Percentiles rank a stretch among this genome's conserved stretches.
phyloP scores from a whole-genome alignment of 495 filamentous ascomycete genomes.

The Aspergillus biplanus region DNA sequence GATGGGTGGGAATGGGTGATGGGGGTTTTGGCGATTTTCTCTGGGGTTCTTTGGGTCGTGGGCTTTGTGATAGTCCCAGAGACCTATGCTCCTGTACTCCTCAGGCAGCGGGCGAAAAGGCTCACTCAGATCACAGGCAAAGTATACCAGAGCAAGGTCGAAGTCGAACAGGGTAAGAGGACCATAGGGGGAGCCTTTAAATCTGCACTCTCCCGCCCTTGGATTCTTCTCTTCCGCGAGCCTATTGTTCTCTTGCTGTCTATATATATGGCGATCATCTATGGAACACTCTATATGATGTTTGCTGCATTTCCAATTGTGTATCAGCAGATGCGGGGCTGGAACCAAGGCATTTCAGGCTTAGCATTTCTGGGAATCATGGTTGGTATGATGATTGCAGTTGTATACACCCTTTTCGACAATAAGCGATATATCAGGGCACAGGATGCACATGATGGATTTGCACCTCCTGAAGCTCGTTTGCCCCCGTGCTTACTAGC shows the following conservation, averaged over 20 bases:
- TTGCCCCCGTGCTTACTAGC: slow-evolving; percentile 32
- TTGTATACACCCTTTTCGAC: slow-evolving; percentile 34
- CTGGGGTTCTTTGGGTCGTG: slow-evolving; percentile 31
- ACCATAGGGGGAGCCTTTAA: slow-evolving; percentile 44
- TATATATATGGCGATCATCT: slow-evolving; percentile 67
- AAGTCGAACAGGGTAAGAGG: slow-evolving; percentile 35
- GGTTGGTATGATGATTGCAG: slow-evolving; percentile 66
- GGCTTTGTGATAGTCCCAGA: slow-evolving; percentile 53
- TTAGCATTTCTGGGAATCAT: slow-evolving; percentile 73
- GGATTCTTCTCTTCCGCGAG: slow-evolving; percentile 64
- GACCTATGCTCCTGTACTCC: slow-evolving; percentile 61
- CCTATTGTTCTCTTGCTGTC: slow-evolving; percentile 60
- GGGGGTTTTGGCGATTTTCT: slow-evolving; percentile 23
- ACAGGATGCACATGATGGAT: slow-evolving; percentile 11
- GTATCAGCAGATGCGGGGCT: slow-evolving; percentile 66
- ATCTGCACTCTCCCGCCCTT: slow-evolving; percentile 41
- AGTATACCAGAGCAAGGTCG: slow-evolving; percentile 53
- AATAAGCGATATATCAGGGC: slow-evolving; percentile 33
- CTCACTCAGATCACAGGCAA: slow-evolving; percentile 58
- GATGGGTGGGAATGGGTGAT: slow-evolving; percentile 62
- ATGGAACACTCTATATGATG: slow-evolving; percentile 70
- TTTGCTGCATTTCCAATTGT: slow-evolving; percentile 77
- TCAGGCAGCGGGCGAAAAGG: slow-evolving; percentile 49
- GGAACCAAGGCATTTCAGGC: slow-evolving; percentile 63
- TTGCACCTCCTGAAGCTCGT: slow-evolving; percentile 37